phyloP scores from a whole-genome alignment of 2,329 filamentous ascomycete genomes.

The Pezizomycotina sp. region DNA sequence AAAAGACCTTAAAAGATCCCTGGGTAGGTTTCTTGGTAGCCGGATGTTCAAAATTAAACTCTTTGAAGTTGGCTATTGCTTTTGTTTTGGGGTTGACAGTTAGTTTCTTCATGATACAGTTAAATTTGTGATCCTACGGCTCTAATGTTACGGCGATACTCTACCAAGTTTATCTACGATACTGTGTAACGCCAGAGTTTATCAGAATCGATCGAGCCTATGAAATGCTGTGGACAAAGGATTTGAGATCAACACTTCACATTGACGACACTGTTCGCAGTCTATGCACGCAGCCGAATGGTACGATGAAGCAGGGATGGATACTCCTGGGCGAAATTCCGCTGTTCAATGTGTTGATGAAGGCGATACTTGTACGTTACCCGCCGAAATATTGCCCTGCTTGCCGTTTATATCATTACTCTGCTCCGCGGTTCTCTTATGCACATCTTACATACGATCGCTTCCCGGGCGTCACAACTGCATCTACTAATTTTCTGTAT shows the following conservation, averaged over 20 bases:
- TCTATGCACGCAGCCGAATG: slow-evolving; percentile 63
- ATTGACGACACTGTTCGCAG: slow-evolving; percentile 71
- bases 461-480: slow-evolving; percentile 29
- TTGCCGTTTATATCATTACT: slow-evolving; percentile 18
- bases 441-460: no score
- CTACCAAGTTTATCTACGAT: slow-evolving; percentile 74
- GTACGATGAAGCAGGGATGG: slow-evolving; percentile 51
- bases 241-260: slow-evolving; percentile 78
- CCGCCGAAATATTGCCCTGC: neutral
- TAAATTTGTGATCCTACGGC: slow-evolving; percentile 68
- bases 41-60: no score
- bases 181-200: slow-evolving; percentile 83
- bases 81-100: no score
- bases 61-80: no score
- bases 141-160: slow-evolving; percentile 88
- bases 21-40: slow-evolving; percentile 41
- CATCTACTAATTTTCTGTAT: neutral
- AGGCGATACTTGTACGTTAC: slow-evolving; percentile 45
- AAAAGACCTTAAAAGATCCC: slow-evolving; percentile 69
- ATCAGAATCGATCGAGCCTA: slow-evolving; percentile 62
- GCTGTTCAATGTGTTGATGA: slow-evolving; percentile 84
- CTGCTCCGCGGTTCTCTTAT: slow-evolving; percentile 25
- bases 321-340: slow-evolving; percentile 45
- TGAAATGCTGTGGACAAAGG: slow-evolving; percentile 88
- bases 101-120: slow-evolving; percentile 29